Evolutionary conservation across 2,329 filamentous ascomycete species (phyloP).

Genomic region (Triangularia setosa): DNA sequence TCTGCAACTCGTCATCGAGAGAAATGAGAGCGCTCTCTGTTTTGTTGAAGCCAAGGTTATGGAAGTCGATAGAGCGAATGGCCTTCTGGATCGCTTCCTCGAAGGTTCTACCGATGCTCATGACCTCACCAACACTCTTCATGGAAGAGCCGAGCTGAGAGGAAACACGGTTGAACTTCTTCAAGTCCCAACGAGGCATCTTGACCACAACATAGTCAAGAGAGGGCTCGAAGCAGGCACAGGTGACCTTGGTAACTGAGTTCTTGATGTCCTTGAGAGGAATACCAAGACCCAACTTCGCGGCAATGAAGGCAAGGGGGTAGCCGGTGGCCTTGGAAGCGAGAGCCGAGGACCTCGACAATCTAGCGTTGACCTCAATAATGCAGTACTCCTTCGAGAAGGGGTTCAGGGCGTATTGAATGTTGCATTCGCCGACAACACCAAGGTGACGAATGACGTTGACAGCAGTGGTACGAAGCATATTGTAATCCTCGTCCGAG

Average conservation of each 20-base stretch:
- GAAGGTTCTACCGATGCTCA: constrained; percentile 95
- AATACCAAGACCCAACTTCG: constrained; percentile 91
- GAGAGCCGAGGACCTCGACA: constrained; percentile 91
- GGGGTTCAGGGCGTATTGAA: constrained; percentile 95
- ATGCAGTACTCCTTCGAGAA: constrained; percentile 97
- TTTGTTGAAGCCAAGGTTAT: constrained; percentile 92
- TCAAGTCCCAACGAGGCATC: constrained; percentile 97
- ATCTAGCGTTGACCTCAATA: constrained; percentile 95
- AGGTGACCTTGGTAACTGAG: constrained; percentile 91
- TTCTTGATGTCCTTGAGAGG: constrained; percentile 96
- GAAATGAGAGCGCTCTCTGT: constrained; percentile 85
- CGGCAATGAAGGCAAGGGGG: constrained; percentile 91
- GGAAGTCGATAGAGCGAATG: constrained; percentile 89
- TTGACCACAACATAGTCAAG: constrained; percentile 98
- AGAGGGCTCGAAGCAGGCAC: constrained; percentile 96
- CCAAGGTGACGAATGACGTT: constrained; percentile 96
- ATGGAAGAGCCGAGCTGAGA: constrained; percentile 95
- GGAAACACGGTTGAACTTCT: constrained; percentile 97
- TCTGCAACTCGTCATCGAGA: constrained; percentile 93
- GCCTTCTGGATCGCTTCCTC: constrained; percentile 99
- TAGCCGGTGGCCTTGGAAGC: constrained; percentile 98
- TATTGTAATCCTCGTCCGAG: constrained; percentile 98
- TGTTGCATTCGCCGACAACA: constrained; percentile 98
- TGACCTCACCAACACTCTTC: constrained; percentile 99
- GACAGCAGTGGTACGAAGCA: constrained; percentile 94